Evolutionary conservation across 352 stramenopile species (phyloP), one percentile per base, ranked within the genome.

Genomic region (Phytophthora nicotianae): DNA sequence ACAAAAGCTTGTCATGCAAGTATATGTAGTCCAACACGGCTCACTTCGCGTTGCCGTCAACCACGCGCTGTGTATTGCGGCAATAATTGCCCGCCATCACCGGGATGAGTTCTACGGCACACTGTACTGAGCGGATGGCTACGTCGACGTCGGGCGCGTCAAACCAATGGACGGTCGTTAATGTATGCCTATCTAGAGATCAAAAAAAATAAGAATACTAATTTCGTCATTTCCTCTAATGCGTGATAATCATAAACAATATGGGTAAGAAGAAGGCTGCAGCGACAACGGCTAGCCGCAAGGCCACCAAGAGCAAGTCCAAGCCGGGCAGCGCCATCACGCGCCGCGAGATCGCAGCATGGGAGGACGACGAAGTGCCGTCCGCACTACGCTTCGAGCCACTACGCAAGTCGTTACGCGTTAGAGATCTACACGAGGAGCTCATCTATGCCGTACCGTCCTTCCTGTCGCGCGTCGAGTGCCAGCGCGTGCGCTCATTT

Each of bases 381-480:
- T 51, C 74, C 17, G 52, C 74, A 23, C 62, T 91, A 53, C 77
- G 73, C 57, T 79, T 91, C 29, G 68, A 86, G 47, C 55, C 76
- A 41, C 63, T 54, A 21, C 70, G 69, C 37, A 62, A 64, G 7
- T 65, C 68, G 43, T 70, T 91, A 5, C 50, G 50, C 40, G 56
- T 73, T 27, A 61, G 55, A 33, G 26, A 66, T 27, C 70, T 94
- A 33, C 72, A 83, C 53, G 79, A 80, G 16, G 72, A 86, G 26
- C 73, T 91, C 53, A 94, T 94, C 54, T 89, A 77, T 48, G 66
- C 74, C 11, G 71, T 94, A 35, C 73, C 77, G 32, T 76, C 49
- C 56, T 90, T 92, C 66, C 61, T 94, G 41, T 84, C 81, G 35
- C 72, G 66, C 27, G 41, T 55, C 37, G 85, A 94, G 50, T 92